These are phyloP conservation scores for Stellera chamaejasme DNA, from an alignment of 345 rosid genomes.

Conservation along the genomic window DNA sequence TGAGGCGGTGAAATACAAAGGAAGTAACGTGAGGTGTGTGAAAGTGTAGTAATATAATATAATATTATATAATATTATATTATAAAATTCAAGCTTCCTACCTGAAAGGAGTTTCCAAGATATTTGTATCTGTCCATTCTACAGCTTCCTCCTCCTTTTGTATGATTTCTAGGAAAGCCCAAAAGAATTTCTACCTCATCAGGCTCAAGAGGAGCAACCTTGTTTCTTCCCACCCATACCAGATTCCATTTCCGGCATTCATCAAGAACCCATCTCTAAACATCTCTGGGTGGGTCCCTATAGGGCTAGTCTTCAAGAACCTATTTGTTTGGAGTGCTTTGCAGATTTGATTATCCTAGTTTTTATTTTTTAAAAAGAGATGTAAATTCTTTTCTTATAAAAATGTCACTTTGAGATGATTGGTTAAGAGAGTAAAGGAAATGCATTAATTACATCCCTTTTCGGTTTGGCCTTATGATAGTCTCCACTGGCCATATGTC, in stretches of 20 bases:
- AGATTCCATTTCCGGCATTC: constrained; percentile 84
- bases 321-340: constrained; percentile 72
- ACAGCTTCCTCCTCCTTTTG: constrained; percentile 89
- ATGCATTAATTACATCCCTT: no score
- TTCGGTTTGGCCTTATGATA: no score
- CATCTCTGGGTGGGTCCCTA: constrained; percentile 43
- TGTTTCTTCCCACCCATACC: constrained; percentile 91
- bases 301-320: constrained; percentile 34
- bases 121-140: constrained; percentile 79
- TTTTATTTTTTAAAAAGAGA: no score
- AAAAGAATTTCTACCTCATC: constrained; percentile 82
- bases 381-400: no score
- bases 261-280: constrained; percentile 49
- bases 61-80: no score
- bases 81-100: neutral
- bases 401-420: no score
- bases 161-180: constrained; percentile 88
- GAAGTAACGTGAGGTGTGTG: no score
- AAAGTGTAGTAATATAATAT: no score
- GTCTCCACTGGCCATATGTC: no score
- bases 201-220: constrained; percentile 65
- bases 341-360: no score
- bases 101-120: constrained; percentile 97
- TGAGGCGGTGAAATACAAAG: no score
- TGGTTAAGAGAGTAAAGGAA: no score